Evolutionary conservation across 306 rosid genomes (phyloP), one percentile per base, ranked within the genome.

Genomic region (Mimosa bimucronata): DNA sequence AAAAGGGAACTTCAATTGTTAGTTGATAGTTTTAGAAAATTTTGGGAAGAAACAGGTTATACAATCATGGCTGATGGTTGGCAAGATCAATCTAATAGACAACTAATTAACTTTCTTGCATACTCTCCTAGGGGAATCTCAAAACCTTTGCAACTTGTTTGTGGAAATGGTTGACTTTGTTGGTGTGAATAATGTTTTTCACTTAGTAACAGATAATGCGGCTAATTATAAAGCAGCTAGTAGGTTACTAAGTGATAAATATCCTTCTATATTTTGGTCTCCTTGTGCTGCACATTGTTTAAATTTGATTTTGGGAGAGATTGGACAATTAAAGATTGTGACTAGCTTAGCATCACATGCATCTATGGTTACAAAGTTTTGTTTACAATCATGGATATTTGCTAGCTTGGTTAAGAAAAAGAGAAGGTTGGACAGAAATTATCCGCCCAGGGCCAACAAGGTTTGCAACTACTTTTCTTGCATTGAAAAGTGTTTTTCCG

Each of bases 141-240:
- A 44, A 44, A 44, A 44, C 9, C 50, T 44, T 10, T 44, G 16
- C 14, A 44, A 44, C 3, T 67, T 67, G 15, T 38, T 67, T 38
- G 2, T 10, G 6, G 73, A 67, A 4, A 6, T 38, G 28, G 73
- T 67, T 18, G 50, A 37, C 1, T 67, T 34, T 18, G 48, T 9
- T 67, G 50, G 73, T 4, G 28, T 3, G 5, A 38, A 6, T 37
- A 37, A 67, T 67, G 50, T 67, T 67, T 26, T 67, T 7, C 50
- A 67, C 3, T 7, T 67, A 28, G 73, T 67, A 25, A 67, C 73
- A 16, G 50, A 38, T 67, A 67, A 67, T 67, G 73, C 73, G 1
- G 73, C 73, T 15, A 67, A 67, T 67, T 67, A 67, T 19, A 67
- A 67, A n/a, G 11, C 12, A 3, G 15, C 29, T 18, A 6, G 73